phyloP scores from a whole-genome alignment of 345 rosid species.

The Odontarrhena argentea region DNA sequence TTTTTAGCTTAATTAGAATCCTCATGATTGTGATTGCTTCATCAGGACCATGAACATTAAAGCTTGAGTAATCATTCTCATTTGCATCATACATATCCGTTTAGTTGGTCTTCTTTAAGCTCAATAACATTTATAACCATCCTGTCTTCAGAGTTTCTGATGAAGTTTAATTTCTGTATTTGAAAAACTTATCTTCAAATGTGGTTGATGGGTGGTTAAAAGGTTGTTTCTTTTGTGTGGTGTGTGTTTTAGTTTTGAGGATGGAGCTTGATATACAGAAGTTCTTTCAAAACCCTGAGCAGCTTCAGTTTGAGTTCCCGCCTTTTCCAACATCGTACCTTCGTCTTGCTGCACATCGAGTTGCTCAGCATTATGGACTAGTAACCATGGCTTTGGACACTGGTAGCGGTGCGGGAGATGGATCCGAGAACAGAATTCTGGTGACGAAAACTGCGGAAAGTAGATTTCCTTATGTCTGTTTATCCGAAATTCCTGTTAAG shows the following conservation, averaged over 20 bases:
- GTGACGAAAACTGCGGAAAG: conserved; percentile 71
- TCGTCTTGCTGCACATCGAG: conserved; percentile 95
- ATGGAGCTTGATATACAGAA: conserved; percentile 94
- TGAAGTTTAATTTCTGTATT: conserved; percentile 15
- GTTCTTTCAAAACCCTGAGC: conserved; percentile 74
- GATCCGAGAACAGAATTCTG: conserved; percentile 67
- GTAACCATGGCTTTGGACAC: conserved; percentile 82
- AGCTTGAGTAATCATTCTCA: conserved; percentile 18
- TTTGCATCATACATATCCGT: background rate
- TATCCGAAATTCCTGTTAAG: conserved; percentile 76
- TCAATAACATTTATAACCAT: conserved; percentile 3
- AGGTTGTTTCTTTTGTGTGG: conserved; percentile 14
- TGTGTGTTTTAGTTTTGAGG: conserved; percentile 64
- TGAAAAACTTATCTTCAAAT: conserved; percentile 27
- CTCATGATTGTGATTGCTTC: conserved; percentile 1
- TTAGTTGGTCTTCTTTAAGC: background rate
- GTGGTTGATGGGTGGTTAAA: conserved; percentile 22
- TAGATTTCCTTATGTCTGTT: conserved; percentile 69
- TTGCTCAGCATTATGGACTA: conserved; percentile 96
- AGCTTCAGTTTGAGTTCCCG: conserved; percentile 78
- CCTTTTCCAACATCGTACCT: conserved; percentile 93
- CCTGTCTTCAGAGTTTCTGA: background rate
- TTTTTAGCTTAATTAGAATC: conserved; percentile 4
- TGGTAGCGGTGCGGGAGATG: conserved; percentile 55
- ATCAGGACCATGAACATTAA: conserved; percentile 10